Evolutionary conservation across 192 early-diverging fungal genomes (phyloP), one percentile per base, ranked within the genome.

Genomic region (Backusella macrospora): DNA sequence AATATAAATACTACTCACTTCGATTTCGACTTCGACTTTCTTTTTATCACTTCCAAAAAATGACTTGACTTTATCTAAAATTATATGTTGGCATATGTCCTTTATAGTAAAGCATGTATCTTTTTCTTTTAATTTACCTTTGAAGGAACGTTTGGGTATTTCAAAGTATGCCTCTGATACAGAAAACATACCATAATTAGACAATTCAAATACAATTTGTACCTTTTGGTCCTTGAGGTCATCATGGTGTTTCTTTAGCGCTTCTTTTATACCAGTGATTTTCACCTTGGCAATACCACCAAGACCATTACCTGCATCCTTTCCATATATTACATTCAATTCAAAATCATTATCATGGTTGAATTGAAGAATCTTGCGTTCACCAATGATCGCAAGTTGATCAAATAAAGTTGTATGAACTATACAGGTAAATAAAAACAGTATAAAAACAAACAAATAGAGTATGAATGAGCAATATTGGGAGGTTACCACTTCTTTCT

Each of bases 321-420:
- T 80, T 5, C 78, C 87, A 62, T 91, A 92, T n/a, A 85, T 87
- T 26, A 94, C 46, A 64, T 84, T 80, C 43, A 95, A 94, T 43
- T 86, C 85, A 84, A 99, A 98, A 74, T 95, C 91, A 16, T 88
- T 85, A 0, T 75, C 73, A 21, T 95, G 89, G 64, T 91, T 90
- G 71, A 96, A 93, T 78, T 82, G 91, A 80, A 99, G 90, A 39
- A 94, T 81, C 74, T 97, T 97, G 46, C 95, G 93, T 26, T 90
- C 84, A 4, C 93, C 93, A 37, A 98, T 81, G 4, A 86, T 72
- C 10, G 90, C 85, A 38, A 87, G 91, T 29, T 89, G 84, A 26
- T 81, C 79, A 71, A 90, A 96, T 16, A 96, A 79, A 6, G 79
- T 73, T 0, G 90, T 90, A 29, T 79, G 64, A 46, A 81, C 26